Conservation (phyloP, 1,139 yeast species). For the Yarrowia galli region DNA sequence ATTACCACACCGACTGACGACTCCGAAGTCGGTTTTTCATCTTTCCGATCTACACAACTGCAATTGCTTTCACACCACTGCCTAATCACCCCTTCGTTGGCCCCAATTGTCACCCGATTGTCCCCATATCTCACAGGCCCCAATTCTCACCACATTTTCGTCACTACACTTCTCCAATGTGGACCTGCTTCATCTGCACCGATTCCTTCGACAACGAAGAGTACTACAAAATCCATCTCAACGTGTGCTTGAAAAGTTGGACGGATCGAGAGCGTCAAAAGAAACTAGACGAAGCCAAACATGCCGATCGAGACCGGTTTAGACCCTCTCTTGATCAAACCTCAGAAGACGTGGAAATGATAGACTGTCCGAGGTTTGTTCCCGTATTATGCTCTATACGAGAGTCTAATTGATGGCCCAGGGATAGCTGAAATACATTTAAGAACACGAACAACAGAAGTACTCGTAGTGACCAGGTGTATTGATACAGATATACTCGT, state of each 20-base stretch:
- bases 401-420: too few species aligned
- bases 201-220: neutral
- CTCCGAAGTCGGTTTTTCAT: too few species aligned
- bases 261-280: neutral
- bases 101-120: neutral
- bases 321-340: neutral
- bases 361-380: too few species aligned
- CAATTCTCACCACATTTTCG: neutral
- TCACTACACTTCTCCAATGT: neutral
- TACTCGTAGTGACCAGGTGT: too few species aligned
- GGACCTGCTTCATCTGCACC: constrained; percentile 10
- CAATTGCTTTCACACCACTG: too few species aligned
- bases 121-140: neutral
- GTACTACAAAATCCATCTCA: constrained; percentile 1
- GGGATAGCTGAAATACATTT: too few species aligned
- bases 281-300: neutral
- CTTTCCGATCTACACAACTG: too few species aligned
- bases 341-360: neutral
- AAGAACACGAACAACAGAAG: too few species aligned
- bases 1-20: too few species aligned
- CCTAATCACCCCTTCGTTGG: too few species aligned
- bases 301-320: neutral
- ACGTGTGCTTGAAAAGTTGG: neutral
- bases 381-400: too few species aligned
- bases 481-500: too few species aligned